These are phyloP conservation scores for Sporisorium reilianum DNA, from an alignment of 1,284 basidiomycete species.

Conservation along the genomic window DNA sequence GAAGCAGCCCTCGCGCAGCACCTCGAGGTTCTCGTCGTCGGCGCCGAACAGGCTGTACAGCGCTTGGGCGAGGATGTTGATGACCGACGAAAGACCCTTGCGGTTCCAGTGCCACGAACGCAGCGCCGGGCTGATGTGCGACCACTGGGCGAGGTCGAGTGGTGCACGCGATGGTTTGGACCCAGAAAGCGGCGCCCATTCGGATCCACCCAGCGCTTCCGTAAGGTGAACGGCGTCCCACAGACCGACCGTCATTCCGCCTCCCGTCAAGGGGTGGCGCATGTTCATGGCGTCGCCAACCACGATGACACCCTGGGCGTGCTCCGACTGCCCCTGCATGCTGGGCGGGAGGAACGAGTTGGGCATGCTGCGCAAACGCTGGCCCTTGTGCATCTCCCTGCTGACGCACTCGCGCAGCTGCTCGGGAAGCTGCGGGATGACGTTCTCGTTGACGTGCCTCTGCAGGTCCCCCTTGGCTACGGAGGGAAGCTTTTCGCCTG, in stretches of 20 bases:
- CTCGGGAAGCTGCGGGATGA: constrained; percentile 63
- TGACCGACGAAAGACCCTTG: constrained; percentile 62
- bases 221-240: constrained; percentile 67
- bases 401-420: constrained; percentile 57
- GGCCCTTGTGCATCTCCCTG: constrained; percentile 54
- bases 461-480: constrained; percentile 75
- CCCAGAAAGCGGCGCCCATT: constrained; percentile 53
- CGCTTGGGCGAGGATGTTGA: constrained; percentile 68
- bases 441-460: constrained; percentile 53
- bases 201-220: constrained; percentile 55
- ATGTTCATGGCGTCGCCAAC: constrained; percentile 99
- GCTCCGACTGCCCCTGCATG: constrained; percentile 77
- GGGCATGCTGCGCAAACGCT: constrained; percentile 82
- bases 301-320: constrained; percentile 81
- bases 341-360: constrained; percentile 91
- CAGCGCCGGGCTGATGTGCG: constrained; percentile 50
- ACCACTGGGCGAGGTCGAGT: constrained; percentile 57
- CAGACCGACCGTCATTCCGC: constrained; percentile 69
- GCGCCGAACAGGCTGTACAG: constrained; percentile 68
- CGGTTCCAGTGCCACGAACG: constrained; percentile 67
- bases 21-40: constrained; percentile 78
- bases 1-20: constrained; percentile 93
- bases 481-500: constrained; percentile 80
- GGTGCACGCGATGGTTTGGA: constrained; percentile 15
- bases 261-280: constrained; percentile 97